phyloP scores from a whole-genome alignment of 2,329 filamentous ascomycete genomes.

The Sclerotinia spermophila region DNA sequence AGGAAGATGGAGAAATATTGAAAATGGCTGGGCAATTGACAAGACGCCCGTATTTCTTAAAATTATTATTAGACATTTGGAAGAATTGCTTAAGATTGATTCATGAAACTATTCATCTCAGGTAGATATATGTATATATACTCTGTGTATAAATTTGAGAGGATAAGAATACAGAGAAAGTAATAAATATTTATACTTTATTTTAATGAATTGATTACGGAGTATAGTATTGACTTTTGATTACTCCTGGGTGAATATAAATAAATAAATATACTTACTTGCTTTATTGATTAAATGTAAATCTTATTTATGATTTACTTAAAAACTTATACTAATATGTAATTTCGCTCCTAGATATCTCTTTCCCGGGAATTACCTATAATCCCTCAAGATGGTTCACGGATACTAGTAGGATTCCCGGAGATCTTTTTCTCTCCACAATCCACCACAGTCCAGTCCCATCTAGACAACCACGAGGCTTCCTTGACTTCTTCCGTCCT shows the following conservation, averaged over 20 bases:
- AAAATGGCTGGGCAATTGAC: background rate
- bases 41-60: background rate
- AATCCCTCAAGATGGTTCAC: too few species aligned
- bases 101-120: background rate
- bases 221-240: too few species aligned
- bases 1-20: background rate
- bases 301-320: too few species aligned
- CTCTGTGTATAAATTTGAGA: background rate
- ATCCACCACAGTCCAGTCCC: background rate
- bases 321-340: too few species aligned
- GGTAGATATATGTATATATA: background rate
- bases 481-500: background rate
- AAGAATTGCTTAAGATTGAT: background rate
- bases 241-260: too few species aligned
- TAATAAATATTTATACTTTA: too few species aligned
- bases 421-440: conserved; percentile 8
- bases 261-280: too few species aligned
- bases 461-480: background rate
- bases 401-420: too few species aligned
- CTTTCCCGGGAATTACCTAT: too few species aligned
- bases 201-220: background rate
- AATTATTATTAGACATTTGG: background rate
- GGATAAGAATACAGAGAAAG: too few species aligned
- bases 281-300: too few species aligned
- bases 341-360: too few species aligned